phyloP scores from a whole-genome alignment of 805 yeast genomes.

The Henningerozyma blattae region DNA sequence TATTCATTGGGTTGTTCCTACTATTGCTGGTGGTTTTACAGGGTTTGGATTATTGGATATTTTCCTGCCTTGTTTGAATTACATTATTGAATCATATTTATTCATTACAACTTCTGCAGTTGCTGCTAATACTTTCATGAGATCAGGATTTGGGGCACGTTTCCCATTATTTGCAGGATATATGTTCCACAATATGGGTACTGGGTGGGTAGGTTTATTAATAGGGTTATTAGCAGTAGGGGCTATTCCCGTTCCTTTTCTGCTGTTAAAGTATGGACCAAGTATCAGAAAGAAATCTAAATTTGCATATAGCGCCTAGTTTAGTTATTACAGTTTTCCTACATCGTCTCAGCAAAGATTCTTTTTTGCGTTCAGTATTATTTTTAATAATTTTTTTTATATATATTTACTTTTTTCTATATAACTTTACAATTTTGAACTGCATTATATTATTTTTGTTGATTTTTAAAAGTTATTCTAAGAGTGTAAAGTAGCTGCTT shows the following conservation, averaged over 20 bases:
- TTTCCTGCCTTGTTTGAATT: slow-evolving; percentile 58
- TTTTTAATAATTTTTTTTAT: too few relatives aligned
- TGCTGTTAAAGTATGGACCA: slow-evolving; percentile 49
- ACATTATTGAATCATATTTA: slow-evolving; percentile 60
- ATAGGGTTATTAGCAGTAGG: slow-evolving; percentile 48
- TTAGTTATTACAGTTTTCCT: too few relatives aligned
- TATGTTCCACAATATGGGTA: slow-evolving; percentile 59
- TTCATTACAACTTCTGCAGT: slow-evolving; percentile 68
- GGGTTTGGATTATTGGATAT: slow-evolving; percentile 61
- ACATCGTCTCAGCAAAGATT: too few relatives aligned
- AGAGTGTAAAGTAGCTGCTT: too few relatives aligned
- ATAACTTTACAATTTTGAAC: too few relatives aligned
- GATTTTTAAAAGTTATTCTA: too few relatives aligned
- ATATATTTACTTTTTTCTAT: too few relatives aligned
- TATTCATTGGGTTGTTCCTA: slow-evolving; percentile 75
- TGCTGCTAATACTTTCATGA: slow-evolving; percentile 60
- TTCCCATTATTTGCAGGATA: slow-evolving; percentile 62
- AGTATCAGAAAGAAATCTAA: slow-evolving; percentile 43
- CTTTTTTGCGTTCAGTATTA: too few relatives aligned
- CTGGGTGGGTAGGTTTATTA: slow-evolving; percentile 69
- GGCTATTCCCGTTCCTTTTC: slow-evolving; percentile 56
- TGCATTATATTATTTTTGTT: too few relatives aligned
- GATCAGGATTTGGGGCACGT: slow-evolving; percentile 57
- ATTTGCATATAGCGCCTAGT: slow-evolving; percentile 30
- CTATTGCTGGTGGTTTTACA: slow-evolving; percentile 48